Evolutionary conservation across 768 basidiomycete species (phyloP).

Genomic region (Agaricus sinodeliciosus): DNA sequence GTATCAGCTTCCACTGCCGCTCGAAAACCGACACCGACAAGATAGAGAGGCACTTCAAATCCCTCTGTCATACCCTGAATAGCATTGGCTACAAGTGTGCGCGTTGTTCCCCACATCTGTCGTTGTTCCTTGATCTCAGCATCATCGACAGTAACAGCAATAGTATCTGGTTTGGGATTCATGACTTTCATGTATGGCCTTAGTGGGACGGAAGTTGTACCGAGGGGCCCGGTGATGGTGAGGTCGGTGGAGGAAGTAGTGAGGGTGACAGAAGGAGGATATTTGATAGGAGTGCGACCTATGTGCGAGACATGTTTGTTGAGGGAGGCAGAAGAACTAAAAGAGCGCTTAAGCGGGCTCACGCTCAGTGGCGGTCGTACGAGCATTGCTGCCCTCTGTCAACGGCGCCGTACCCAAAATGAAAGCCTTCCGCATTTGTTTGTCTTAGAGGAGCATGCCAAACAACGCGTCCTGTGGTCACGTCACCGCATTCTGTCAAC

Average conservation of each 20-base stretch:
- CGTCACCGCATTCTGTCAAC: no score
- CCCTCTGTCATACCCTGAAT: constrained; percentile 86
- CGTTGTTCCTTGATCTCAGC: constrained; percentile 70
- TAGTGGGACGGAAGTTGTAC: constrained; percentile 39
- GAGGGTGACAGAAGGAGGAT: constrained; percentile 36
- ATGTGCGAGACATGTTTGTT: constrained; percentile 59
- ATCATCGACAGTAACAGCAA: constrained; percentile 56
- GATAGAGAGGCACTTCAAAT: constrained; percentile 73
- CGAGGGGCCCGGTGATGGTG: constrained; percentile 39
- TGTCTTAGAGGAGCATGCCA: constrained; percentile 3
- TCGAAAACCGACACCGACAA: constrained; percentile 95
- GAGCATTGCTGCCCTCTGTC: constrained; percentile 22
- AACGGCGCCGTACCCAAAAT: neutral
- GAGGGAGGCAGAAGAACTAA: constrained; percentile 44
- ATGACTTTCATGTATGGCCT: constrained; percentile 40
- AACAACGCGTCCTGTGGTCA: constrained; percentile 10
- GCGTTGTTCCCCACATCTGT: constrained; percentile 92
- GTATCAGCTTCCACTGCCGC: constrained; percentile 81
- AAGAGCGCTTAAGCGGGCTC: constrained; percentile 26
- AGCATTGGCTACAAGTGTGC: constrained; percentile 86
- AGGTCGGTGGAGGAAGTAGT: constrained; percentile 32
- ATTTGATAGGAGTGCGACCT: constrained; percentile 51
- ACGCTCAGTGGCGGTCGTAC: constrained; percentile 24
- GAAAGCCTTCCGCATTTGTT: constrained; percentile 11
- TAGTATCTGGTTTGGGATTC: constrained; percentile 29